Conservation (phyloP, 306 rosid species). For the Trifolium fragiferum region DNA sequence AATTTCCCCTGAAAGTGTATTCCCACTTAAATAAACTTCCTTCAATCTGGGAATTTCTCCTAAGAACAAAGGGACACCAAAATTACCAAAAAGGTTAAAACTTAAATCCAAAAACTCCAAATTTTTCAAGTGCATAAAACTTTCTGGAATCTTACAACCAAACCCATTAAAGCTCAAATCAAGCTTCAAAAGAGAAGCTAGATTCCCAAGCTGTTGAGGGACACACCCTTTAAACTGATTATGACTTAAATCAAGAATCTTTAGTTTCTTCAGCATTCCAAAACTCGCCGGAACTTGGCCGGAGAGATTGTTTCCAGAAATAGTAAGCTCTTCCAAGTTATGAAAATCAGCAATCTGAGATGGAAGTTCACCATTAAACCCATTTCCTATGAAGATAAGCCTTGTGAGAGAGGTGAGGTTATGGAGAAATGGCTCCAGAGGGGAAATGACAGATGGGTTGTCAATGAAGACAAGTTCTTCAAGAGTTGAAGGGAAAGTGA, state of each 20-base stretch:
- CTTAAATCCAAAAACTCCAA: slow-evolving; percentile 77
- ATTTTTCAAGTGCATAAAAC: slow-evolving; percentile 43
- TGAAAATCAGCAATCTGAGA: slow-evolving; percentile 1
- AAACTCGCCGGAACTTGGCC: slow-evolving; percentile 56
- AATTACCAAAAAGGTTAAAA: slow-evolving; percentile 65
- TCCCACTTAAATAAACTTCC: slow-evolving; percentile 76
- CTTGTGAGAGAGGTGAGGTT: slow-evolving; percentile 60
- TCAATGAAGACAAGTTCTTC: slow-evolving; percentile 76
- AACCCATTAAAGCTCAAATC: slow-evolving; percentile 66
- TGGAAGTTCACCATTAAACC: slow-evolving; percentile 58
- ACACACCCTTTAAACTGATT: slow-evolving; percentile 52
- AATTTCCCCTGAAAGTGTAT: slow-evolving; percentile 67
- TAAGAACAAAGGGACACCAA: slow-evolving; percentile 66
- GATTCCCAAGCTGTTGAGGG: slow-evolving; percentile 53
- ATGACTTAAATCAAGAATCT: slow-evolving; percentile 67
- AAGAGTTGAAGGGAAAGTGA: slow-evolving; percentile 42
- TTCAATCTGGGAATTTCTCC: slow-evolving; percentile 55
- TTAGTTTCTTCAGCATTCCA: slow-evolving; percentile 46
- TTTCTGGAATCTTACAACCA: slow-evolving; percentile 63
- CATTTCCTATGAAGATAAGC: slow-evolving; percentile 63
- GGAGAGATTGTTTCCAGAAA: slow-evolving; percentile 59
- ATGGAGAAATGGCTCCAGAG: slow-evolving; percentile 47
- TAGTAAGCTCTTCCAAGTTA: slow-evolving; percentile 69
- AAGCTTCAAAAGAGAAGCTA: slow-evolving; percentile 67
- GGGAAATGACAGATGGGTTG: slow-evolving; percentile 58